Percentiles rank a stretch among this genome's conserved stretches.
These are phyloP conservation scores for Apiospora koreana DNA, from an alignment of 2,329 filamentous ascomycete genomes.

Conservation along the genomic window DNA sequence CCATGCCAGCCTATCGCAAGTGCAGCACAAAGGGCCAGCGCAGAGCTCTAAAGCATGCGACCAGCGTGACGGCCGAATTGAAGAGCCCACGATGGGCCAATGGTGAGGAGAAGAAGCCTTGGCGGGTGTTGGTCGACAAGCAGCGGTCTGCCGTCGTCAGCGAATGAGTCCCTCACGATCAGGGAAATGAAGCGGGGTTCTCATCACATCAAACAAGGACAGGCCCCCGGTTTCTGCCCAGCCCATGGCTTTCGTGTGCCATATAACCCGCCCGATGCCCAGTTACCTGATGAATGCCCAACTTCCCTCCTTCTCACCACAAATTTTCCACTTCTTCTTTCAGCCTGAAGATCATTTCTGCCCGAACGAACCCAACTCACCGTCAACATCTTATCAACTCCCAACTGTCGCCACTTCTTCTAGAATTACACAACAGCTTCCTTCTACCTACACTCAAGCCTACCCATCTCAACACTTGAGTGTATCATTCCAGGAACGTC, in stretches of 20 bases:
- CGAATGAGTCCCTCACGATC: constrained; percentile 15
- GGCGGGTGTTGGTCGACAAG: constrained; percentile 15
- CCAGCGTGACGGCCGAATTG: constrained; percentile 45
- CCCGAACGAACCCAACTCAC: constrained; percentile 30
- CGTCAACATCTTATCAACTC: constrained; percentile 23
- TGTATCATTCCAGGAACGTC: constrained; percentile 20
- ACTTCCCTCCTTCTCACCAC: constrained; percentile 39
- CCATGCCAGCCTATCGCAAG: constrained; percentile 39
- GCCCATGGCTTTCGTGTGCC: constrained; percentile 33
- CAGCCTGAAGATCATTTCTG: constrained; percentile 36
- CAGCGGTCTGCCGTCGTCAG: constrained; percentile 12
- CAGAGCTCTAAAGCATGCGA: constrained; percentile 40
- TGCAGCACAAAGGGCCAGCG: constrained; percentile 45
- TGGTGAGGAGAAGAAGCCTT: constrained; percentile 18
- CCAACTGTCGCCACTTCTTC: constrained; percentile 18
- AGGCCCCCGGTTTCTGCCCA: constrained; percentile 24
- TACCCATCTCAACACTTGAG: constrained; percentile 3
- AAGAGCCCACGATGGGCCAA: constrained; percentile 15
- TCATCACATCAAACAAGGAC: constrained; percentile 17
- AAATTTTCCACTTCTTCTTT: constrained; percentile 37
- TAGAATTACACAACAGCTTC: constrained; percentile 17
- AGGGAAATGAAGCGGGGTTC: constrained; percentile 20
- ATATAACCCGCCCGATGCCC: constrained; percentile 49
- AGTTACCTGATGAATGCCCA: constrained; percentile 13
- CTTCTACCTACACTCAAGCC: constrained; percentile 16